These are phyloP conservation scores for Casaregolazyma lundiana DNA, from an alignment of 1,139 yeast species.

Conservation along the genomic window DNA sequence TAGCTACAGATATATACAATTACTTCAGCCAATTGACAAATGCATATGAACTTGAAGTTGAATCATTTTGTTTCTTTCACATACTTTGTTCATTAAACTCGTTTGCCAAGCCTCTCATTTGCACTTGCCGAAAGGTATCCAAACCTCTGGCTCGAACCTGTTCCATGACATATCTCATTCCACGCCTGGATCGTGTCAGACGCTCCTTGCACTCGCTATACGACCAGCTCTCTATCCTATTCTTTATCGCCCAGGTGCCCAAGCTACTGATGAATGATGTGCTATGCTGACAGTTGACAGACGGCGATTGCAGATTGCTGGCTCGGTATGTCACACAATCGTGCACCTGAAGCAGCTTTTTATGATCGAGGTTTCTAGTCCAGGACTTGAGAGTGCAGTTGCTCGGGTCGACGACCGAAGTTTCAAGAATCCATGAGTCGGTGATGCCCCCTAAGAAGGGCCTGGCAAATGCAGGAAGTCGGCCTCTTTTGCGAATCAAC, in stretches of 20 bases:
- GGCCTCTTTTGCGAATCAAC: conserved; percentile 72
- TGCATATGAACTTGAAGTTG: no score
- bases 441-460: conserved; percentile 72
- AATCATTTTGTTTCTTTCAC: no score
- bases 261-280: conserved; percentile 76
- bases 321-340: conserved; percentile 59
- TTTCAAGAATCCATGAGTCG: conserved; percentile 82
- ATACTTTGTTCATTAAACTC: neutral
- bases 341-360: conserved; percentile 71
- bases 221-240: conserved; percentile 81
- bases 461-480: conserved; percentile 73
- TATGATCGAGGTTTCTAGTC: conserved; percentile 83
- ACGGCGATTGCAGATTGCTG: conserved; percentile 18
- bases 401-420: conserved; percentile 66
- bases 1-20: neutral
- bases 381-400: conserved; percentile 57
- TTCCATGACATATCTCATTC: conserved; percentile 76
- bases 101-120: neutral
- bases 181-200: conserved; percentile 60
- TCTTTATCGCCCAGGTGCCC: conserved; percentile 53
- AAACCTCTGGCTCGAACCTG: conserved; percentile 40
- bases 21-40: no score
- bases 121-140: conserved; percentile 19
- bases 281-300: conserved; percentile 28
- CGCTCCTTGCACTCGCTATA: conserved; percentile 64